A percentile compares a stretch with the other conserved stretches of the same genome.
phyloP scores from a whole-genome alignment of 2,329 filamentous ascomycete species.

The Macrophomina tecta region DNA sequence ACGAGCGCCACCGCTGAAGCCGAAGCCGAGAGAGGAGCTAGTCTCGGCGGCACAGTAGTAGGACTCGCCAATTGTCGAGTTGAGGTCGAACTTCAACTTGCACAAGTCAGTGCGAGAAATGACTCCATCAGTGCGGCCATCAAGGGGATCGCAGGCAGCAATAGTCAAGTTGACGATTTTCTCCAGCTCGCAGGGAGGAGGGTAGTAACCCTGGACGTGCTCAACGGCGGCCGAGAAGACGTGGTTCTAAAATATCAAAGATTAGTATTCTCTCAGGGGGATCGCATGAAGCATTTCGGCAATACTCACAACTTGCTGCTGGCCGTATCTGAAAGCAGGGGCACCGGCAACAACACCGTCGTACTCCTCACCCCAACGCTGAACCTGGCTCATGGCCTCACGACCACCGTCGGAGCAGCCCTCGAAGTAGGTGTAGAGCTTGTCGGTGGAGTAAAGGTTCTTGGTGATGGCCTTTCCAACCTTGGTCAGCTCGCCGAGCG shows the following conservation, averaged over 20 bases:
- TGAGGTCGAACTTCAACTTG: slow-evolving; percentile 54
- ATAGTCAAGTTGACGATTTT: slow-evolving; percentile 63
- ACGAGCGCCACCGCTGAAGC: slow-evolving; percentile 22
- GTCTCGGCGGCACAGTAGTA: slow-evolving; percentile 50
- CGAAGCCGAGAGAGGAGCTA: slow-evolving; percentile 31
- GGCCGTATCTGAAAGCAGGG: slow-evolving; percentile 54
- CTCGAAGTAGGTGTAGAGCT: slow-evolving; percentile 58
- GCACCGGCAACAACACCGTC: slow-evolving; percentile 56
- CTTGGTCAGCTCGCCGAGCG: slow-evolving; percentile 58
- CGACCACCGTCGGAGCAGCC: slow-evolving; percentile 62
- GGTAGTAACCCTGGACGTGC: slow-evolving; percentile 49
- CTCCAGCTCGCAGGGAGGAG: slow-evolving; percentile 53
- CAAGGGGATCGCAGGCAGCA: slow-evolving; percentile 60
- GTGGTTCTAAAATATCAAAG: slow-evolving; percentile 38
- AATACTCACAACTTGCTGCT: slow-evolving; percentile 48
- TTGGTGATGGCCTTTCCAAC: slow-evolving; percentile 54
- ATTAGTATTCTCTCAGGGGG: neutral
- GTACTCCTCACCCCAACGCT: slow-evolving; percentile 57
- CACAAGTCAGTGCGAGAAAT: slow-evolving; percentile 58
- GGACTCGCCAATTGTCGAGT: slow-evolving; percentile 52
- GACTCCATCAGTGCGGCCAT: slow-evolving; percentile 62
- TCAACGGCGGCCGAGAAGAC: slow-evolving; percentile 50
- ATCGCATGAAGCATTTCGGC: neutral
- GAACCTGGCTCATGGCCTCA: slow-evolving; percentile 57
- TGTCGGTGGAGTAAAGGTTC: slow-evolving; percentile 44